Evolutionary conservation across 2,329 filamentous ascomycete genomes (phyloP).

Genomic region (Fonsecaea erecta): DNA sequence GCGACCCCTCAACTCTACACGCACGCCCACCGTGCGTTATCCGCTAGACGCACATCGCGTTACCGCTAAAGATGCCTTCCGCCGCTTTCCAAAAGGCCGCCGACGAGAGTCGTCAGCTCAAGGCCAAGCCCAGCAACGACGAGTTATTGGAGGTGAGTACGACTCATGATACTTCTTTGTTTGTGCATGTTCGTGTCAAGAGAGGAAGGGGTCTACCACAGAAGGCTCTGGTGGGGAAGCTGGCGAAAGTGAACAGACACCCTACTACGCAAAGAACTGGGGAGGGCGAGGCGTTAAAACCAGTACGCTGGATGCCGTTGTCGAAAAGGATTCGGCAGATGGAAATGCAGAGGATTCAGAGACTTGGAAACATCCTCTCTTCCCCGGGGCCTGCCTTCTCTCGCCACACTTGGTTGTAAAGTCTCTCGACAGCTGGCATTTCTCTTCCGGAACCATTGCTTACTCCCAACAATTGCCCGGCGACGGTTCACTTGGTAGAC

Average conservation of each 20-base stretch:
- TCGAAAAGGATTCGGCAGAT: neutral
- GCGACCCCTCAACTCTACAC: neutral
- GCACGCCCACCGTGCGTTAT: neutral
- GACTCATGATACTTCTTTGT: neutral
- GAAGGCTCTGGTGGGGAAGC: neutral
- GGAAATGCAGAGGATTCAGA: neutral
- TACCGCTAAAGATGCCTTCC: constrained; percentile 35
- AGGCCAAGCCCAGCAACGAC: constrained; percentile 44
- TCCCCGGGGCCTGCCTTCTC: neutral
- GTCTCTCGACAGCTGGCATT: neutral
- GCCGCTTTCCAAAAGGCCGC: constrained; percentile 43
- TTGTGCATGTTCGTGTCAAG: neutral
- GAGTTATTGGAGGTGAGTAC: constrained; percentile 43
- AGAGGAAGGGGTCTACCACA: neutral
- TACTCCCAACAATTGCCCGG: neutral
- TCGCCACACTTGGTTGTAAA: neutral
- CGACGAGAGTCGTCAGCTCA: constrained; percentile 43
- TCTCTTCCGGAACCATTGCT: neutral
- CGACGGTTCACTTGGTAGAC: neutral
- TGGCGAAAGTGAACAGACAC: neutral
- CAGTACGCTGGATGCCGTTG: neutral
- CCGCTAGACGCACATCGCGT: neutral
- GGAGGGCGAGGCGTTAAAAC: neutral
- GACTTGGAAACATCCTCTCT: neutral
- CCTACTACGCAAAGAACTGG: neutral